phyloP scores from a whole-genome alignment of 73 alveolate genomes.

The Paramecium tetraurelia region DNA sequence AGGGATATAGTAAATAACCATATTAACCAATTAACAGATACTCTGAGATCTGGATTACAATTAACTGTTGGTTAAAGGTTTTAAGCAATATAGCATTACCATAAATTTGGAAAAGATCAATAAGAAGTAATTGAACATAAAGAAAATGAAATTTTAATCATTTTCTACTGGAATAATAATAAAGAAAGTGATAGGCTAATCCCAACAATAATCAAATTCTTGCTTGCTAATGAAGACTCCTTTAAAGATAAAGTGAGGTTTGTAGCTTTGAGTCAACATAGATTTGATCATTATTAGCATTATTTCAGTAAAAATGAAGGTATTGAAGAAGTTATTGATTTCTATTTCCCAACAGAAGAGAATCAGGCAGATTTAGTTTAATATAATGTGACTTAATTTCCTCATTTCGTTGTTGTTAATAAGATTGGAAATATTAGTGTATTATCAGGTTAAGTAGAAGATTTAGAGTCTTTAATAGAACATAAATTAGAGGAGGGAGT shows the following conservation, averaged over 20 bases:
- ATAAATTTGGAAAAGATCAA: not conserved
- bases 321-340: not conserved
- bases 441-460: not conserved
- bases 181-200: not conserved
- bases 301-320: not conserved
- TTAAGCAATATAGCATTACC: not conserved
- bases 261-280: conserved; percentile 3
- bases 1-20: not conserved
- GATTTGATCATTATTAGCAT: not conserved
- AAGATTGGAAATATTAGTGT: not conserved
- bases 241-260: not conserved
- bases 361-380: not conserved
- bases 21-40: not conserved
- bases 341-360: not conserved
- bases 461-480: not conserved
- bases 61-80: not conserved
- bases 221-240: not conserved
- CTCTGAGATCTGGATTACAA: not conserved
- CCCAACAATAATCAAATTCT: not conserved
- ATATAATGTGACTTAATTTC: not conserved
- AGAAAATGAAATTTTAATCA: not conserved
- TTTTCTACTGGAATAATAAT: not conserved
- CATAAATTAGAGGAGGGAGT: not conserved
- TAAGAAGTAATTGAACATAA: not conserved
- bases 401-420: not conserved